A percentile compares a stretch with the other conserved stretches of the same genome.
phyloP scores from a whole-genome alignment of 495 filamentous ascomycete genomes.

The Penicillium crystallinum region DNA sequence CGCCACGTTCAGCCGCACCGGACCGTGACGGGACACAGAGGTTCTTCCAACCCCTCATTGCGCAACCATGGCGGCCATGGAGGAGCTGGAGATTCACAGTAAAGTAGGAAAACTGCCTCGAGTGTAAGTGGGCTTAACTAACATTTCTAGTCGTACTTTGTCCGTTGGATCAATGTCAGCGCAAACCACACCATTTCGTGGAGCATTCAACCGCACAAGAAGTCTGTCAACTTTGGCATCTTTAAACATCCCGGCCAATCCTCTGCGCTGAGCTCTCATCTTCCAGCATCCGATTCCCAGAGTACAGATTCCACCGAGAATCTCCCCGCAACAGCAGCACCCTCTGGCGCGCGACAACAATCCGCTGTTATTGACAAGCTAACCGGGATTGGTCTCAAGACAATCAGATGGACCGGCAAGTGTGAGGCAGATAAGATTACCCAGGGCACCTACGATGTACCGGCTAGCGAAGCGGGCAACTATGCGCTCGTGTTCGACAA shows the following conservation, averaged over 20 bases:
- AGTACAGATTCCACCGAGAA: slow-evolving; percentile 43
- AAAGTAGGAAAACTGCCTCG: slow-evolving; percentile 54
- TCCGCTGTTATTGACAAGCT: slow-evolving; percentile 74
- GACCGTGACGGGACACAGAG: slow-evolving; percentile 15
- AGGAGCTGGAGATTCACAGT: slow-evolving; percentile 96
- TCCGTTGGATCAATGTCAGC: slow-evolving; percentile 92
- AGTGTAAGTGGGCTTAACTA: background rate
- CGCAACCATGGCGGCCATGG: slow-evolving; percentile 79
- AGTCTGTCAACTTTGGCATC: slow-evolving; percentile 95
- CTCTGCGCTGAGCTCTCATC: slow-evolving; percentile 44
- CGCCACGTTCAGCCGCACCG: slow-evolving; percentile 25
- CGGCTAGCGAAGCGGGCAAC: slow-evolving; percentile 70
- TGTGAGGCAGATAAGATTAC: slow-evolving; percentile 96
- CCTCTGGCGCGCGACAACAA: slow-evolving; percentile 32
- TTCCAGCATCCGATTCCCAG: slow-evolving; percentile 38
- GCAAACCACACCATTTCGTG: slow-evolving; percentile 90
- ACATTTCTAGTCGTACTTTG: slow-evolving; percentile 78
- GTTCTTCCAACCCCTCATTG: slow-evolving; percentile 8
- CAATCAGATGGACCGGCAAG: slow-evolving; percentile 84
- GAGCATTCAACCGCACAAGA: slow-evolving; percentile 96
- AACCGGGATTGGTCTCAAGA: slow-evolving; percentile 76
- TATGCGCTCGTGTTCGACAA: slow-evolving; percentile 98
- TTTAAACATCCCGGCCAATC: slow-evolving; percentile 86
- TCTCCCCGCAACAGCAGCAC: slow-evolving; percentile 27
- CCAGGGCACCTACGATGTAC: slow-evolving; percentile 81